A percentile compares a stretch with the other conserved stretches of the same genome.
These are phyloP conservation scores for Mycotypha africana DNA, from an alignment of 371 early-diverging fungal species.

Conservation along the genomic window DNA sequence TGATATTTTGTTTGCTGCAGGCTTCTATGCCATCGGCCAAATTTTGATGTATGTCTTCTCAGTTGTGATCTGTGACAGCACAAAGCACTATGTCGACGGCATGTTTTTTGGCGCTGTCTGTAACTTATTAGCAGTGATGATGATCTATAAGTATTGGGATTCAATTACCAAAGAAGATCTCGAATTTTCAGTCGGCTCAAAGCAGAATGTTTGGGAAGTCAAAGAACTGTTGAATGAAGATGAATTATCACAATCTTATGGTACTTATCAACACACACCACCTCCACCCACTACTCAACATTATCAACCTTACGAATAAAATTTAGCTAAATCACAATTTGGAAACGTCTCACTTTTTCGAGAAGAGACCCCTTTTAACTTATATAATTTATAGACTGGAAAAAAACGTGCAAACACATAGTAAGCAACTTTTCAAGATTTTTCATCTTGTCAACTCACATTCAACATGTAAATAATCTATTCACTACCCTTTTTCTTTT, in stretches of 20 bases:
- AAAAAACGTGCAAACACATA: too few relatives aligned
- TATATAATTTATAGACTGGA: too few relatives aligned
- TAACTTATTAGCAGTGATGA: constrained; percentile 83
- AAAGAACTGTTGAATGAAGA: constrained; percentile 63
- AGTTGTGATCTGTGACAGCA: constrained; percentile 59
- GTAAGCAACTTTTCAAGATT: too few relatives aligned
- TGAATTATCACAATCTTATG: constrained; percentile 14
- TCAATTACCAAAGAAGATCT: constrained; percentile 90
- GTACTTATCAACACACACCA: constrained; percentile 7
- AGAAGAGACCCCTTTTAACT: too few relatives aligned
- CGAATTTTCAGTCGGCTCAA: constrained; percentile 78
- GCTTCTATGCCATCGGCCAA: constrained; percentile 70
- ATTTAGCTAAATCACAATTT: too few relatives aligned
- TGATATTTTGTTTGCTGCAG: constrained; percentile 66
- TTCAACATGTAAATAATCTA: too few relatives aligned
- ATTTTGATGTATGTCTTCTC: constrained; percentile 61
- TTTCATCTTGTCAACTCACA: too few relatives aligned
- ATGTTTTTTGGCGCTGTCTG: constrained; percentile 79
- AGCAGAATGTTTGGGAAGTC: constrained; percentile 58
- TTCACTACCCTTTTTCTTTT: too few relatives aligned
- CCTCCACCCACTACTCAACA: constrained; percentile 12
- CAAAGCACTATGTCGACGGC: constrained; percentile 84
- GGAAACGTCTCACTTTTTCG: too few relatives aligned
- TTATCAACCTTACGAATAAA: constrained; percentile 16
- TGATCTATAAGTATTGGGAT: constrained; percentile 94